Conservation (phyloP, 139 green algal genomes). For the Chlamydomonas applanata region DNA sequence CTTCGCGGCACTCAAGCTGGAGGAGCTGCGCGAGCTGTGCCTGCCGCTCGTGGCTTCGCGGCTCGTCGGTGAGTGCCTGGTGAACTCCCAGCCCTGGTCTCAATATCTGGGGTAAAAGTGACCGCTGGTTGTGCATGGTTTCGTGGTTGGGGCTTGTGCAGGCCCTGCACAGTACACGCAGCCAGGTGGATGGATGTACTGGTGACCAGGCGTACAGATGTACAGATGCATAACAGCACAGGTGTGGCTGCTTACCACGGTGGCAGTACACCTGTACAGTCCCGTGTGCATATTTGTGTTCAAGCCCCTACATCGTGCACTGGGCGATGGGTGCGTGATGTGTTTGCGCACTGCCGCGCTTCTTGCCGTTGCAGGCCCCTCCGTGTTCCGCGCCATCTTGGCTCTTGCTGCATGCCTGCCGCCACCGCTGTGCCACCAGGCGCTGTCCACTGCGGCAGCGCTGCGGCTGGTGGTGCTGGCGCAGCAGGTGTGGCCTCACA, state of each 20-base stretch:
- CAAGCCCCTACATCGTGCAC: neutral
- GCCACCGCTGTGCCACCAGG: slow-evolving; percentile 34
- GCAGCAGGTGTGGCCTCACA: slow-evolving; percentile 2
- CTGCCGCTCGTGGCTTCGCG: slow-evolving; percentile 70
- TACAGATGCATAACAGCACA: too few species aligned
- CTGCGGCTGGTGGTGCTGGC: slow-evolving; percentile 61
- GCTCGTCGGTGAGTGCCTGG: slow-evolving; percentile 58
- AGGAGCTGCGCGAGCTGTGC: slow-evolving; percentile 52
- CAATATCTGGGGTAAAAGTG: too few species aligned
- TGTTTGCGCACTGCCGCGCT: too few species aligned
- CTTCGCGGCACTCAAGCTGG: slow-evolving; percentile 53
- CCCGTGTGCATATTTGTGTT: too few species aligned
- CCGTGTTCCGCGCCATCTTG: slow-evolving; percentile 58
- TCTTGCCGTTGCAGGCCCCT: slow-evolving; percentile 33
- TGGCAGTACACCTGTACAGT: too few species aligned
- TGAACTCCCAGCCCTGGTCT: too few species aligned
- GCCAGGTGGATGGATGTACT: too few species aligned
- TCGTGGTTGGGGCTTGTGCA: too few species aligned
- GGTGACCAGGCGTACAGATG: too few species aligned
- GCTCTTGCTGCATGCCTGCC: slow-evolving; percentile 67
- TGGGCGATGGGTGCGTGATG: neutral
- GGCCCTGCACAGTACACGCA: too few species aligned
- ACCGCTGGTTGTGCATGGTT: too few species aligned
- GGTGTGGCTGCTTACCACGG: too few species aligned
- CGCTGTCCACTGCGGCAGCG: slow-evolving; percentile 46